These are phyloP conservation scores for Arthromyces matolae DNA, from an alignment of 768 basidiomycete species.

Conservation along the genomic window DNA sequence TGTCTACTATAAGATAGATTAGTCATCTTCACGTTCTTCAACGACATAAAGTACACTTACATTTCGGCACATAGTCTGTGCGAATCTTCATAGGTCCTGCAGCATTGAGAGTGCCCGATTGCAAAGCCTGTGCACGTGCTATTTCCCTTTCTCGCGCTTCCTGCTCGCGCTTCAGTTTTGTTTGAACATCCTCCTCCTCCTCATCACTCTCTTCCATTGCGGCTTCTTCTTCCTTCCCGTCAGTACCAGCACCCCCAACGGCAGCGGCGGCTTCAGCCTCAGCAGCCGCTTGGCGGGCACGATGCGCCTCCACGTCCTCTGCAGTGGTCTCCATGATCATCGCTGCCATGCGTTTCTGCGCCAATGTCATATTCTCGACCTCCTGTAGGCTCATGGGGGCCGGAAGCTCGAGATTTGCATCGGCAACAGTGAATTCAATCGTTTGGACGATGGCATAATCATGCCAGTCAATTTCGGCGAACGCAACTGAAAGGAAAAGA, in stretches of 20 bases:
- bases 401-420: conserved; percentile 87
- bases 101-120: conserved; percentile 70
- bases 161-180: conserved; percentile 62
- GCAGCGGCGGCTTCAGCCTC: conserved; percentile 82
- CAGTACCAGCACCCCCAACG: conserved; percentile 59
- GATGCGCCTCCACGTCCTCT: conserved; percentile 80
- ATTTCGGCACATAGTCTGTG: conserved; percentile 93
- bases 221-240: conserved; percentile 49
- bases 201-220: conserved; percentile 89
- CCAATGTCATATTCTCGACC: conserved; percentile 93
- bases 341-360: conserved; percentile 96
- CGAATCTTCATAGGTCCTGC: conserved; percentile 89
- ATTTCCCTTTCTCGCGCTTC: conserved; percentile 68
- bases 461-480: conserved; percentile 99
- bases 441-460: conserved; percentile 98
- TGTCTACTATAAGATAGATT: conserved; percentile 47
- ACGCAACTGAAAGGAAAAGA: conserved; percentile 56
- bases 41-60: conserved; percentile 43
- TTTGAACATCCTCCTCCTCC: conserved; percentile 61
- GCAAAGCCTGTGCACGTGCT: conserved; percentile 75
- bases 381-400: conserved; percentile 96
- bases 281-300: conserved; percentile 78
- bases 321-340: conserved; percentile 97
- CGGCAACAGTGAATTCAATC: conserved; percentile 93
- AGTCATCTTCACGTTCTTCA: conserved; percentile 11